Evolutionary conservation across 1,284 basidiomycete species (phyloP), one percentile per base, ranked within the genome.

Genomic region (Filobasidium uniguttulatum): DNA sequence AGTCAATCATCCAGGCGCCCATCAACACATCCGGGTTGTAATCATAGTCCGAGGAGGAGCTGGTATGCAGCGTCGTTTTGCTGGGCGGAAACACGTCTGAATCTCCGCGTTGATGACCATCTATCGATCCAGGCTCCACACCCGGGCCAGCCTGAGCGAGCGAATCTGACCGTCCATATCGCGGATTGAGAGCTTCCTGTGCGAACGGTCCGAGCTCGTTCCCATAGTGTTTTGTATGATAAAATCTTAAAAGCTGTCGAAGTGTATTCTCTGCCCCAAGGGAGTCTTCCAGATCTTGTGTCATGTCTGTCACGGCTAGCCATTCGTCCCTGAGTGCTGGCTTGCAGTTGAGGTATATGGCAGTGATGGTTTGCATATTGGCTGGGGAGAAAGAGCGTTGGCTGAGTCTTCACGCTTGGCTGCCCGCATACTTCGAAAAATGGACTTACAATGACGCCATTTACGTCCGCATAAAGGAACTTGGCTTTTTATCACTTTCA

Each of bases 361-460:
- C 83, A 3, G 94, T 99, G 63, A 99, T 98, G 54, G 97, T 86
- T 70, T 97, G 94, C 94, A 99, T 99, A 66, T 98, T 99, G 22
- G 85, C 88, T 93, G 61, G 23, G 8, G 10, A 19, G 14, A 14
- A 28, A 6, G 38, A 37, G 35, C 22, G 17, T 28, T 29, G 19
- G 3, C 14, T 26, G 3, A 37, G n/a, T 17, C 5, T 10, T 3
- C 14, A 15, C 17, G 3, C 35, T 6, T 25, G 25, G 4, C 2
- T 29, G 19, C 5, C 19, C 10, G 2, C 3, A 9, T 10, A 3
- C 23, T 5, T n/a, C n/a, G n/a, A n/a, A n/a, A n/a, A n/a, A n/a
- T 17, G 15, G 17, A 64, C 79, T 63, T 68, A 90, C 90, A 85
- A 72, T 96, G 90, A 45, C 93, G 76, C 94, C 94, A 98, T 72